Conservation (phyloP, 495 filamentous ascomycete genomes). For the Neurospora pannonica region DNA sequence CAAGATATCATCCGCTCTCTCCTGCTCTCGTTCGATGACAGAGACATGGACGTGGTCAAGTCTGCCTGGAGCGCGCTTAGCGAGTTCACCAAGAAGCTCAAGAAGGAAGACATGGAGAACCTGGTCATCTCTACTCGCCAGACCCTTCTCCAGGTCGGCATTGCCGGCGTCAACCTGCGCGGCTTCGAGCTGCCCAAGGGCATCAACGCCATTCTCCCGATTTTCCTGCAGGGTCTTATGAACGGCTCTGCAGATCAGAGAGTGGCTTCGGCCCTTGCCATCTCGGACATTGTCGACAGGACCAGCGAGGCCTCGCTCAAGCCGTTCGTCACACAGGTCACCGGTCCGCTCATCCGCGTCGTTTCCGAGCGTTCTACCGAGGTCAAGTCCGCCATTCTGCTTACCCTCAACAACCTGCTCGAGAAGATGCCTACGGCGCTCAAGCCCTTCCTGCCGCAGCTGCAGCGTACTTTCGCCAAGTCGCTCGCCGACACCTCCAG, state of each 20-base stretch:
- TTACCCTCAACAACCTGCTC: slow-evolving; percentile 87
- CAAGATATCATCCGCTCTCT: slow-evolving; percentile 85
- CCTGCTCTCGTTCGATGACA: slow-evolving; percentile 84
- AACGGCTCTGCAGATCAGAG: slow-evolving; percentile 88
- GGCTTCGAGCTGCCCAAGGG: slow-evolving; percentile 94
- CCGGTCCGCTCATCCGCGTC: slow-evolving; percentile 91
- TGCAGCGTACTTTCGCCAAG: slow-evolving; percentile 94
- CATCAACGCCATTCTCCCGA: slow-evolving; percentile 91
- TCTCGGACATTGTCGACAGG: slow-evolving; percentile 90
- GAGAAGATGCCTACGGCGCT: slow-evolving; percentile 94
- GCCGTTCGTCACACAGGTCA: slow-evolving; percentile 94
- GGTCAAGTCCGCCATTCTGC: slow-evolving; percentile 88
- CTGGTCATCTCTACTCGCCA: slow-evolving; percentile 81
- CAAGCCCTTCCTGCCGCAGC: slow-evolving; percentile 93
- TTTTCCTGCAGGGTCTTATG: slow-evolving; percentile 96
- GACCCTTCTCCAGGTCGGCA: slow-evolving; percentile 75
- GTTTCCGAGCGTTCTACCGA: slow-evolving; percentile 92
- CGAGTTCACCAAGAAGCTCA: slow-evolving; percentile 76
- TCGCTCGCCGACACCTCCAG: slow-evolving; percentile 88
- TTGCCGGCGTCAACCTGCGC: slow-evolving; percentile 71
- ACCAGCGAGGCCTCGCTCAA: slow-evolving; percentile 75
- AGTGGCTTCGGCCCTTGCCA: slow-evolving; percentile 82
- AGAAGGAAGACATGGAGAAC: slow-evolving; percentile 97
- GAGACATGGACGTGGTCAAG: slow-evolving; percentile 78
- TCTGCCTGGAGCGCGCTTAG: slow-evolving; percentile 83